Conservation (phyloP, 139 green algal genomes). For the Auxenochlorella protothecoides region DNA sequence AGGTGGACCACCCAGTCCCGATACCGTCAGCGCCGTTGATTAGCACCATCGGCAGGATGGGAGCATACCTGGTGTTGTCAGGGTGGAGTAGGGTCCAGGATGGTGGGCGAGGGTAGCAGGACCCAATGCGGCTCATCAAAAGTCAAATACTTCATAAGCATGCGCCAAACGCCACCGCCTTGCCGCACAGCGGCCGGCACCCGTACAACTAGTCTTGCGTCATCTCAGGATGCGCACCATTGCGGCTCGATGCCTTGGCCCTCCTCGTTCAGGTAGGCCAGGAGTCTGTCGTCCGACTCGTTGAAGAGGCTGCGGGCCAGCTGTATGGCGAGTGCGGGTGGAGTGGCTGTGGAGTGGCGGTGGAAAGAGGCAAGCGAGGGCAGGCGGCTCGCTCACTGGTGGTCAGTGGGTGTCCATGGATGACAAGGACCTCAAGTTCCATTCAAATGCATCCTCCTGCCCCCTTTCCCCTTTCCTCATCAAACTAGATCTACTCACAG, state of each 20-base stretch:
- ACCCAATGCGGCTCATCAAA: too few species aligned
- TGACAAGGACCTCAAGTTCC: too few species aligned
- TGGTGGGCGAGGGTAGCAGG: neutral
- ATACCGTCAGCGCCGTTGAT: slow-evolving; percentile 98
- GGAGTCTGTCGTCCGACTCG: slow-evolving; percentile 80
- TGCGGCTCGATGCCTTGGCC: slow-evolving; percentile 92
- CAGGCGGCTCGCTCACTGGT: too few species aligned
- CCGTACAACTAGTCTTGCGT: neutral
- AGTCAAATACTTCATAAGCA: too few species aligned
- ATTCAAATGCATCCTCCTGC: too few species aligned
- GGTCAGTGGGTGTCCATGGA: too few species aligned
- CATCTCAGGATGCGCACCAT: slow-evolving; percentile 43
- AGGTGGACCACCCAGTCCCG: slow-evolving; percentile 95
- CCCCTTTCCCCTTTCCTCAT: too few species aligned
- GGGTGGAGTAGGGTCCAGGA: neutral
- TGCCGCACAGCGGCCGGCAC: too few species aligned
- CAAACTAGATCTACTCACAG: slow-evolving; percentile 17
- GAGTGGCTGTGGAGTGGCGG: too few species aligned
- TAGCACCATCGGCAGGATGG: slow-evolving; percentile 80
- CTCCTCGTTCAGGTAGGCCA: slow-evolving; percentile 92
- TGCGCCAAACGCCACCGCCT: too few species aligned
- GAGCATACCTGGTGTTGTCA: slow-evolving; percentile 62
- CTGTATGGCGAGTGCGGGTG: too few species aligned
- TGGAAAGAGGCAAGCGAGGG: too few species aligned
- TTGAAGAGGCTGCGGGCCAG: slow-evolving; percentile 78